Conservation (phyloP, 345 rosid genomes). For the Syzygium aqueum region DNA sequence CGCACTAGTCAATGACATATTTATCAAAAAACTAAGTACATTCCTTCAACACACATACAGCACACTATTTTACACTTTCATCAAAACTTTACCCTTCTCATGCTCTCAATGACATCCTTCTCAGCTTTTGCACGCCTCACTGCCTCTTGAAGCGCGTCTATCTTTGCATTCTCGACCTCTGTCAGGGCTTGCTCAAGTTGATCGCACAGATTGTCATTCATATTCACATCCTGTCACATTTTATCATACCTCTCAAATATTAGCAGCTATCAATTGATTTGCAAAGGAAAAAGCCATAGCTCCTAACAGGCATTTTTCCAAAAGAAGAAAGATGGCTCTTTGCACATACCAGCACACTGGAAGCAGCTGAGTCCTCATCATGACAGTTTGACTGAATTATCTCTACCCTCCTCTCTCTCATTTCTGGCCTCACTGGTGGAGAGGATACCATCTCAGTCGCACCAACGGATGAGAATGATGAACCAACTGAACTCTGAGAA, state of each 20-base stretch:
- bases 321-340: neutral
- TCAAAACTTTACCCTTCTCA: conserved; percentile 41
- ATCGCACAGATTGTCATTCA: conserved; percentile 36
- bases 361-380: conserved; percentile 30
- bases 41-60: neutral
- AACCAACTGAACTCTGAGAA: conserved; percentile 23
- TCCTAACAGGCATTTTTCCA: neutral
- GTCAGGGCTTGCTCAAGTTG: conserved; percentile 43
- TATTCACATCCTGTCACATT: conserved; percentile 46
- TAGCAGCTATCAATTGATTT: neutral
- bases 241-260: conserved; percentile 4
- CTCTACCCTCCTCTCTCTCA: conserved; percentile 15
- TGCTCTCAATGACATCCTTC: conserved; percentile 53
- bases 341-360: conserved; percentile 47
- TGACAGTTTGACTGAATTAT: conserved; percentile 6
- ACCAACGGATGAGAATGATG: conserved; percentile 23
- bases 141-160: conserved; percentile 56
- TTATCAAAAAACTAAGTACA: neutral
- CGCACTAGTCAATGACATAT: neutral
- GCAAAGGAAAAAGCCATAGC: neutral
- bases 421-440: conserved; percentile 14
- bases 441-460: conserved; percentile 7
- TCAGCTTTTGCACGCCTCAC: conserved; percentile 58
- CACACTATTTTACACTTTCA: neutral
- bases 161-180: conserved; percentile 54